Evolutionary conservation across 495 filamentous ascomycete species (phyloP).

Genomic region (Penicillium manginii): DNA sequence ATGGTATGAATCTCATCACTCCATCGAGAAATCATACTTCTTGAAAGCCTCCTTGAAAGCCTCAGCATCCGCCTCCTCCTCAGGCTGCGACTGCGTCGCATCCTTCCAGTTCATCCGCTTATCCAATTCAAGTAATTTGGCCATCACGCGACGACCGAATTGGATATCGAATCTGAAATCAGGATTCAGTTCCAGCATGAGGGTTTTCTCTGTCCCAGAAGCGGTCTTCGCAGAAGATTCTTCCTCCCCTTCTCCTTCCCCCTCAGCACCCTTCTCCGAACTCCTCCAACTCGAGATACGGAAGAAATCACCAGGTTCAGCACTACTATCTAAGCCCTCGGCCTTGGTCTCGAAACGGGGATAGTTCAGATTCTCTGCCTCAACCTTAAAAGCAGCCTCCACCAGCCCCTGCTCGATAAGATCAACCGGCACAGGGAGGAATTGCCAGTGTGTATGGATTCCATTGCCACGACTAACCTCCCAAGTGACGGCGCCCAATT

Average conservation of each 20-base stretch:
- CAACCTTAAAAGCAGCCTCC: constrained; percentile 80
- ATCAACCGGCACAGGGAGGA: constrained; percentile 72
- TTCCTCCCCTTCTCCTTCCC: not conserved
- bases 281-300: constrained; percentile 79
- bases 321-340: constrained; percentile 29
- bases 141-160: constrained; percentile 79
- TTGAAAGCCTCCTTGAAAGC: constrained; percentile 85
- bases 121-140: constrained; percentile 80
- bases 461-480: constrained; percentile 79
- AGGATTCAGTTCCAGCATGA: constrained; percentile 55
- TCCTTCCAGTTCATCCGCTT: constrained; percentile 77
- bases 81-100: constrained; percentile 72
- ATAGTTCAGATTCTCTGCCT: constrained; percentile 76
- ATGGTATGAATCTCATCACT: constrained; percentile 22
- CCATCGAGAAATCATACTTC: constrained; percentile 76
- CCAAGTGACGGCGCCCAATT: constrained; percentile 84
- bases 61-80: constrained; percentile 79
- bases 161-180: constrained; percentile 64
- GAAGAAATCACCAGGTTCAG: constrained; percentile 74
- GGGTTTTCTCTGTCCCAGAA: constrained; percentile 43
- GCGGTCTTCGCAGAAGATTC: constrained; percentile 3
- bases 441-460: constrained; percentile 94
- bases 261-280: constrained; percentile 16
- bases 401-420: constrained; percentile 70
- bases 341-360: constrained; percentile 50